Percentiles rank a stretch among this genome's conserved stretches.
phyloP scores from a whole-genome alignment of 2,329 filamentous ascomycete species.

The Drechslerella coelobrocha region DNA sequence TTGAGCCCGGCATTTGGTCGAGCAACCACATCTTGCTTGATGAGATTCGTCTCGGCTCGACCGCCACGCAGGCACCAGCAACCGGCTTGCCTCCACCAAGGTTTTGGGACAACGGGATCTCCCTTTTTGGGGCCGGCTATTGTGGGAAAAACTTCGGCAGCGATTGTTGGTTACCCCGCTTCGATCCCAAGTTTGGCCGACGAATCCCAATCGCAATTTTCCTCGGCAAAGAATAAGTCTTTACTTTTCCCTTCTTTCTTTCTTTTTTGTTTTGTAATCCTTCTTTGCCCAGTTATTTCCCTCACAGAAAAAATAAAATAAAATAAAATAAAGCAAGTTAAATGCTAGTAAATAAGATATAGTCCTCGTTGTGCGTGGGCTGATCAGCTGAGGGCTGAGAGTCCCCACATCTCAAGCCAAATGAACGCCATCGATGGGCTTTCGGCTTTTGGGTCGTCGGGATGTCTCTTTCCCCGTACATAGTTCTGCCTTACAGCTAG shows the following conservation, averaged over 20 bases:
- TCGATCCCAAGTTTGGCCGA: slow-evolving; percentile 8
- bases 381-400: slow-evolving; percentile 1
- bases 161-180: slow-evolving; percentile 32
- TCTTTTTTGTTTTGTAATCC: too few species aligned
- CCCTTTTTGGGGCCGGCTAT: slow-evolving; percentile 11
- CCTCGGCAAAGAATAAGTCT: not conserved
- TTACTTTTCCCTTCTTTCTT: not conserved
- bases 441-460: not conserved
- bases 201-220: not conserved
- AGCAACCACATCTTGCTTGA: slow-evolving; percentile 10
- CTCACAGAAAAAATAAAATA: too few species aligned
- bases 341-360: too few species aligned
- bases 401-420: not conserved
- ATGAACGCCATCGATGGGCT: not conserved
- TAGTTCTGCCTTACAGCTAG: too few species aligned
- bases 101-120: slow-evolving; percentile 29
- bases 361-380: not conserved
- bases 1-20: slow-evolving; percentile 1
- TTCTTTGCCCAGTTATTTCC: not conserved
- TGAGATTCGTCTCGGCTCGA: not conserved
- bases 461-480: too few species aligned
- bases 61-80: slow-evolving; percentile 15
- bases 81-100: slow-evolving; percentile 16
- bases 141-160: slow-evolving; percentile 28
- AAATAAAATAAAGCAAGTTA: too few species aligned